Conservation (phyloP, 2,329 filamentous ascomycete genomes). For the Trichoderma breve region DNA sequence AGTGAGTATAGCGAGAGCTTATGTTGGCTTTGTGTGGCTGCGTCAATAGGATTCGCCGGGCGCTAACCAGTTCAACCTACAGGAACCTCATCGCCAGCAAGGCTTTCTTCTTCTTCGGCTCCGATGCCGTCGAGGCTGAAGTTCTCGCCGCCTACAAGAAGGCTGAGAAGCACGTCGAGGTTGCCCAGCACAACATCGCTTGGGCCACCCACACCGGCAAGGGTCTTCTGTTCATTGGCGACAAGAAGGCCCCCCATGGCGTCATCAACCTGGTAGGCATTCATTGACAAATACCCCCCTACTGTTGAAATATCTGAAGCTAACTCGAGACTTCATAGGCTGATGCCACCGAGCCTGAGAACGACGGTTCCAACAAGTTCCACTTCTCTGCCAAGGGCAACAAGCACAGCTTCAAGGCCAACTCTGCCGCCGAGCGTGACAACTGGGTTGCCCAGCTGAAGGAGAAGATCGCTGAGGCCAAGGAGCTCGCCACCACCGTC, state of each 20-base stretch:
- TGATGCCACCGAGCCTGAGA: slow-evolving; percentile 67
- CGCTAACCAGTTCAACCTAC: slow-evolving; percentile 10
- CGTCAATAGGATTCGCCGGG: background rate
- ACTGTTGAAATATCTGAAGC: background rate
- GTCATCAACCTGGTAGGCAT: slow-evolving; percentile 78
- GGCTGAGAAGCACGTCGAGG: slow-evolving; percentile 76
- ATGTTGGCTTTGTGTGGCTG: background rate
- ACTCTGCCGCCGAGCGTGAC: slow-evolving; percentile 73
- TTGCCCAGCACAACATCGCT: slow-evolving; percentile 75
- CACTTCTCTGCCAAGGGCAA: slow-evolving; percentile 79
- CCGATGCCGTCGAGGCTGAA: slow-evolving; percentile 70
- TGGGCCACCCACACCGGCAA: slow-evolving; percentile 95
- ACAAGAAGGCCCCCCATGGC: slow-evolving; percentile 77
- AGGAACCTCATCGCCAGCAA: slow-evolving; percentile 89
- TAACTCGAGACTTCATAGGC: slow-evolving; percentile 38
- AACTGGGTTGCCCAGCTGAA: slow-evolving; percentile 88
- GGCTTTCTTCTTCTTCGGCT: slow-evolving; percentile 87
- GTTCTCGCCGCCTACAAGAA: slow-evolving; percentile 75
- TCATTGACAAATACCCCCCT: background rate
- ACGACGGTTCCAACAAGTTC: slow-evolving; percentile 79
- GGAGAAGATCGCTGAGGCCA: slow-evolving; percentile 79
- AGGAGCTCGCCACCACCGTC: slow-evolving; percentile 71
- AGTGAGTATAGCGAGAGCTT: slow-evolving; percentile 58
- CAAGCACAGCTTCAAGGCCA: slow-evolving; percentile 92
- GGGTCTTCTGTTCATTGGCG: slow-evolving; percentile 87